phyloP scores from a whole-genome alignment of 192 early-diverging fungal species.

The Coemansia sp. region DNA sequence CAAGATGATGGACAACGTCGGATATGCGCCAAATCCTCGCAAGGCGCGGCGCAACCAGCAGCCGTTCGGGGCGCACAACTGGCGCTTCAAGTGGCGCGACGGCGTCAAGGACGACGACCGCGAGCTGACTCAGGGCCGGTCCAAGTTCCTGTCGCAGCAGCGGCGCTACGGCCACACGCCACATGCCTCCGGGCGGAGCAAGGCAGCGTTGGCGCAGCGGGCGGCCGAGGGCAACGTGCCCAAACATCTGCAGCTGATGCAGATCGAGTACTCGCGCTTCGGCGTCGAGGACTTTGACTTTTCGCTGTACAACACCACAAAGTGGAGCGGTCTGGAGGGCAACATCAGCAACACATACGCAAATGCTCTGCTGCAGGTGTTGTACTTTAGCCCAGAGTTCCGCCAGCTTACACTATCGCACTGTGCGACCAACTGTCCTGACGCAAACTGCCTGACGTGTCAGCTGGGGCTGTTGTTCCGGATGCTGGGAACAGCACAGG shows the following conservation, averaged over 20 bases:
- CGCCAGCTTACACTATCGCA: conserved; percentile 72
- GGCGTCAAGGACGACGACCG: conserved; percentile 27
- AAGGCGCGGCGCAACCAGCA: conserved; percentile 74
- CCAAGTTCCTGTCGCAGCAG: conserved; percentile 48
- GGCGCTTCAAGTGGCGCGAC: conserved; percentile 32
- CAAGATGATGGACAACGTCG: conserved; percentile 90
- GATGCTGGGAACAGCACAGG: conserved; percentile 86
- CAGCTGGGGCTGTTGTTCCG: conserved; percentile 91
- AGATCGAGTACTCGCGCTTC: conserved; percentile 68
- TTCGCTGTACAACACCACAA: conserved; percentile 91
- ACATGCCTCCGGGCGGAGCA: neutral
- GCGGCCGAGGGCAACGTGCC: conserved; percentile 25
- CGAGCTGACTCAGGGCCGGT: conserved; percentile 44
- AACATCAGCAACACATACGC: conserved; percentile 86
- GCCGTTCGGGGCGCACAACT: conserved; percentile 20
- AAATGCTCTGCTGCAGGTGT: conserved; percentile 84
- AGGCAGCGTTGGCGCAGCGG: neutral
- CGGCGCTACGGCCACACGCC: conserved; percentile 22
- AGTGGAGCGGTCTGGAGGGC: conserved; percentile 86
- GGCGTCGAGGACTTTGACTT: conserved; percentile 99
- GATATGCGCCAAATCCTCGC: conserved; percentile 87
- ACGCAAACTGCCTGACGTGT: conserved; percentile 82
- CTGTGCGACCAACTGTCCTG: conserved; percentile 61
- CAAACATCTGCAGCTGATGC: conserved; percentile 43
- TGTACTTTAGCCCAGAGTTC: conserved; percentile 70